phyloP scores from a whole-genome alignment of 257 asterid species.

The Solanum sejunctum region DNA sequence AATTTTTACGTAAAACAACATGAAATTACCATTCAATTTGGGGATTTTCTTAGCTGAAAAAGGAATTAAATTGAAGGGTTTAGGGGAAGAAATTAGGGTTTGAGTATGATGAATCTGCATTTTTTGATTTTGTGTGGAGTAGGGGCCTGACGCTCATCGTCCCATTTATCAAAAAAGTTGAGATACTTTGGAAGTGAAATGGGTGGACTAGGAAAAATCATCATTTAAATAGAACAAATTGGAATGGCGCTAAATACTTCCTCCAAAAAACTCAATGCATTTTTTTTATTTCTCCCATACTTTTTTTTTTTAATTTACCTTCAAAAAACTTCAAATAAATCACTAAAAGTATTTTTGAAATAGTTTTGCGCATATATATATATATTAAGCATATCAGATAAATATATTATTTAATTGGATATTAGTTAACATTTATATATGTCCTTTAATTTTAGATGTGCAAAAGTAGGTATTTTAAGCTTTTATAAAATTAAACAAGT shows the following conservation, averaged over 20 bases:
- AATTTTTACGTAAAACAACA: not conserved
- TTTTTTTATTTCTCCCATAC: too few relatives aligned
- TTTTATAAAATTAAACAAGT: too few relatives aligned
- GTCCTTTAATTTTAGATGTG: too few relatives aligned
- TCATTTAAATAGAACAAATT: slow-evolving; percentile 5
- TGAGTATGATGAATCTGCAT: slow-evolving; percentile 27
- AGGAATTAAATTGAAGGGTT: not conserved
- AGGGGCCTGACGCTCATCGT: not conserved
- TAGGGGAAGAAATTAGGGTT: slow-evolving; percentile 14
- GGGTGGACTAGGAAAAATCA: slow-evolving; percentile 34
- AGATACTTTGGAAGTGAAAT: slow-evolving; percentile 6
- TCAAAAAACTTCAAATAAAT: too few relatives aligned
- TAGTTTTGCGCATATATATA: too few relatives aligned
- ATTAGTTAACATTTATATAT: too few relatives aligned
- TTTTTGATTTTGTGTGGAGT: not conserved
- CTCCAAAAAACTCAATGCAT: too few relatives aligned
- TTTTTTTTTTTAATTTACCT: too few relatives aligned
- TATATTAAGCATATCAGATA: too few relatives aligned
- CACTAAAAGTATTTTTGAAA: too few relatives aligned
- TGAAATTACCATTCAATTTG: slow-evolving; percentile 20
- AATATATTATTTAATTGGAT: too few relatives aligned
- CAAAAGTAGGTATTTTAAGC: too few relatives aligned
- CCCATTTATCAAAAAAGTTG: not conserved
- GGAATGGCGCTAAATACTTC: slow-evolving; percentile 20
- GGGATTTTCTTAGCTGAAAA: not conserved